Evolutionary conservation across 2,329 filamentous ascomycete species (phyloP).

Genomic region (Alternaria metachromatica): DNA sequence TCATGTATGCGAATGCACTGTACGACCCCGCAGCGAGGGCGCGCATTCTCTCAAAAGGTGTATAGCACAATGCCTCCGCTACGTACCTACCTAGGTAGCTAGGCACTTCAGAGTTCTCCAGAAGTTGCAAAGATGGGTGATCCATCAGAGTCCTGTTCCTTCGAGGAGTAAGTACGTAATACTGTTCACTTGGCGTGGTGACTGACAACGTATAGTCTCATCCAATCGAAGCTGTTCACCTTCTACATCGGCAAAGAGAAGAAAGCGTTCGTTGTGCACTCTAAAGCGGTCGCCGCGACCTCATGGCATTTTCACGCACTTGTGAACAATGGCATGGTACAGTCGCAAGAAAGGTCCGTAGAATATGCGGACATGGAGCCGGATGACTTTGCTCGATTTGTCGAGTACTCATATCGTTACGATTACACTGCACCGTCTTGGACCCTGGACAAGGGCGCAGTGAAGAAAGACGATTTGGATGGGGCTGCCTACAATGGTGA

Average conservation of each 20-base stretch:
- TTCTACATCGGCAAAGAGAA: constrained; percentile 31
- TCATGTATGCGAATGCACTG: not conserved
- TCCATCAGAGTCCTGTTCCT: not conserved
- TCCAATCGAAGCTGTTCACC: constrained; percentile 31
- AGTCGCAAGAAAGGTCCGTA: constrained; percentile 22
- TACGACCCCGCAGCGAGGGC: constrained; percentile 6
- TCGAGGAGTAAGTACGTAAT: constrained; percentile 12
- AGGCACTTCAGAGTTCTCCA: not conserved
- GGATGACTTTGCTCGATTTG: constrained; percentile 35
- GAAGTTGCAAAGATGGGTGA: constrained; percentile 7
- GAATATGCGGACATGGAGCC: constrained; percentile 23
- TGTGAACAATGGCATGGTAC: constrained; percentile 29
- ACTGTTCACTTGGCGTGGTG: not conserved
- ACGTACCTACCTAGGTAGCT: not conserved
- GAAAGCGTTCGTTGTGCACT: constrained; percentile 24
- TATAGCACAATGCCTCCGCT: not conserved
- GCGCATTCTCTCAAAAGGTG: not conserved
- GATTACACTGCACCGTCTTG: constrained; percentile 30
- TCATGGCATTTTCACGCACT: constrained; percentile 25
- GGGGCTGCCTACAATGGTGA: too few relatives aligned
- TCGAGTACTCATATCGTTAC: constrained; percentile 34
- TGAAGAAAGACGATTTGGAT: too few relatives aligned
- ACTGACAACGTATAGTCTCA: constrained; percentile 9
- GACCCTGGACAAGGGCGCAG: too few relatives aligned
- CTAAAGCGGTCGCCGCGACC: constrained; percentile 26